Evolutionary conservation across 768 basidiomycete species (phyloP), one percentile per base, ranked within the genome.

Genomic region (Cystobasidium ongulense): DNA sequence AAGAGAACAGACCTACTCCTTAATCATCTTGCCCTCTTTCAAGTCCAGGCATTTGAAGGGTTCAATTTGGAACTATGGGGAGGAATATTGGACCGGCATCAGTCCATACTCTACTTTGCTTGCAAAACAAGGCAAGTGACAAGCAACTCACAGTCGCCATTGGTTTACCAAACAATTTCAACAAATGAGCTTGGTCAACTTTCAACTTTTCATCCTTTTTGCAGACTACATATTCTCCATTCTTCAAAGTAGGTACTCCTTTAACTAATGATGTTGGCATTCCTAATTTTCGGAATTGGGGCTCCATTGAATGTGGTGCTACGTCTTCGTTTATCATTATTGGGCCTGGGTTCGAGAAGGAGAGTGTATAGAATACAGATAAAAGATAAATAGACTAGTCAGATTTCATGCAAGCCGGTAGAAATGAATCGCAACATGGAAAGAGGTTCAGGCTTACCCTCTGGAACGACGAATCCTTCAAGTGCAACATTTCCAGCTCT

Each of bases 271-370:
- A 75, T 21, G 94, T 98, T 63, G 87, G 84, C 36, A 99, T 83
- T 8, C 96, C 96, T 39, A 98, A 86, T 81, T 90, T 91, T 70
- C 96, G 88, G 65, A 99, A 85, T 80, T 98, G 95, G 25, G 94
- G 93, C 75, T 99, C 96, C 83, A 98, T 92, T 78, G 92, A 93
- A 81, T 97, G 93, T 41, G 96, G 92, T 81, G 98, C 93, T 89
- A 89, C 86, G 0, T 89, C 90, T 75, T 90, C 88, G 63, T 80
- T 79, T 86, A 88, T 79, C 41, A 93, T 86, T 68, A 97, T 87
- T 25, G 95, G 91, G 39, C 94, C 94, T 74, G 82, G 27, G 13
- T 29, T 36, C n/a, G 64, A 61, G 65, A 76, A 43, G 27, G 62
- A 31, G 31, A 29, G 53, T 17, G 17, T 8, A 31, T 1, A 27